Evolutionary conservation across 768 basidiomycete genomes (phyloP).

Genomic region (Rhodotorula taiwanensis): DNA sequence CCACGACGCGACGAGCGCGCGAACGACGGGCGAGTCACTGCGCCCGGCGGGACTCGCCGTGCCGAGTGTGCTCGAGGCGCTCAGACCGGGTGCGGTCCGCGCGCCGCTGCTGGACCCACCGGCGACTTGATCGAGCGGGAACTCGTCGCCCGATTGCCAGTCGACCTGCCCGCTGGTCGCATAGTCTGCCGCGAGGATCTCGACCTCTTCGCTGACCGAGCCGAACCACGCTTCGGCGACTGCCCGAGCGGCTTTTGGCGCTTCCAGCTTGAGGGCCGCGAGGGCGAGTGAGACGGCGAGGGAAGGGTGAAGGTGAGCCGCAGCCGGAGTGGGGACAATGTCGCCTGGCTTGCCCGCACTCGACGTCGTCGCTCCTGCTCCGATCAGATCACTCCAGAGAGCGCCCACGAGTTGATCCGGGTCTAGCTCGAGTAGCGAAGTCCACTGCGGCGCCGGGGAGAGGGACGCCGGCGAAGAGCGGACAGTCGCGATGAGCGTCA

Average conservation of each 20-base stretch:
- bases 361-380: background rate
- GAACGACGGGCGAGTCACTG: background rate
- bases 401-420: constrained; percentile 10
- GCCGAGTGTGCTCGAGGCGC: constrained; percentile 3
- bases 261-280: constrained; percentile 31
- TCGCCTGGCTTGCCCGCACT: background rate
- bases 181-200: constrained; percentile 11
- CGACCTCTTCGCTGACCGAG: constrained; percentile 15
- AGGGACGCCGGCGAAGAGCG: constrained; percentile 10
- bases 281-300: constrained; percentile 28
- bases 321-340: constrained; percentile 24
- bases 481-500: constrained; percentile 34
- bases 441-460: background rate
- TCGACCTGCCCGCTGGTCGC: background rate
- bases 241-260: constrained; percentile 8
- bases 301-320: constrained; percentile 26
- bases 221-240: constrained; percentile 34
- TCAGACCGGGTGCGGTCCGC: background rate
- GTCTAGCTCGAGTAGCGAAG: constrained; percentile 6
- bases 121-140: constrained; percentile 13
- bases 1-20: constrained; percentile 22
- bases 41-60: background rate
- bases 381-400: constrained; percentile 10
- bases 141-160: background rate
- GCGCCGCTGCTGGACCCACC: background rate